These are phyloP conservation scores for Teunomyces kruisii DNA, from an alignment of 805 yeast genomes.

Conservation along the genomic window DNA sequence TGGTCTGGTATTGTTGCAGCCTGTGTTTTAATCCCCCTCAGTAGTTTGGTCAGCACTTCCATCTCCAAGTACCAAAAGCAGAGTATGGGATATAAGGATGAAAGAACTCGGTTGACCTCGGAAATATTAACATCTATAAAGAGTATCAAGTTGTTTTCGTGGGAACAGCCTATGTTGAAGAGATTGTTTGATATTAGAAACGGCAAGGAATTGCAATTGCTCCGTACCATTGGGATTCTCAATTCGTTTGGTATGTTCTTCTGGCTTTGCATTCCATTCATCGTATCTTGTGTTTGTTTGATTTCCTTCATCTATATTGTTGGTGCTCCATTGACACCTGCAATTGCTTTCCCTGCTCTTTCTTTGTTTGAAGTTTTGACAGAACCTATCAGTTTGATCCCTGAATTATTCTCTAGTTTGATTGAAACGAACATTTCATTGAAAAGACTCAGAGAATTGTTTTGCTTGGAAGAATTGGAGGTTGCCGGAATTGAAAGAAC, in stretches of 20 bases:
- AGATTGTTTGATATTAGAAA: conserved; percentile 56
- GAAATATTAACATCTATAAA: conserved; percentile 63
- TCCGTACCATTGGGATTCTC: conserved; percentile 48
- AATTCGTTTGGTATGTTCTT: conserved; percentile 49
- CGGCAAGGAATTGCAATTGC: conserved; percentile 53
- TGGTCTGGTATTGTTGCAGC: conserved; percentile 56
- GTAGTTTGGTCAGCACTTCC: conserved; percentile 50
- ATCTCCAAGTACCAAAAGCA: conserved; percentile 21
- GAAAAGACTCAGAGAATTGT: conserved; percentile 49
- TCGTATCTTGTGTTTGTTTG: conserved; percentile 64
- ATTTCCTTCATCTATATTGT: conserved; percentile 48
- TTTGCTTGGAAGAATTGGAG: conserved; percentile 36
- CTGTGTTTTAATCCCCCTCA: conserved; percentile 57
- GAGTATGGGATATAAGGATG: conserved; percentile 59
- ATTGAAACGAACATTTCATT: conserved; percentile 61
- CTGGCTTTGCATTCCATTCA: conserved; percentile 65
- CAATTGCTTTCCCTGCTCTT: conserved; percentile 67
- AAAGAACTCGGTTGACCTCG: conserved; percentile 55
- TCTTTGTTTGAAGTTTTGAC: conserved; percentile 58
- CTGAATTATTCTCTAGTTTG: conserved; percentile 52
- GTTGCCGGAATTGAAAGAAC: conserved; percentile 21
- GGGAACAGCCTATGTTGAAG: conserved; percentile 65
- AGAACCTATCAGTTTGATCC: conserved; percentile 59
- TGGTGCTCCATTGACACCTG: conserved; percentile 57
- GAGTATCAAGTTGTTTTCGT: conserved; percentile 64